These are phyloP conservation scores for Malassezia dermatis DNA, from an alignment of 1,284 basidiomycete species.

Conservation along the genomic window DNA sequence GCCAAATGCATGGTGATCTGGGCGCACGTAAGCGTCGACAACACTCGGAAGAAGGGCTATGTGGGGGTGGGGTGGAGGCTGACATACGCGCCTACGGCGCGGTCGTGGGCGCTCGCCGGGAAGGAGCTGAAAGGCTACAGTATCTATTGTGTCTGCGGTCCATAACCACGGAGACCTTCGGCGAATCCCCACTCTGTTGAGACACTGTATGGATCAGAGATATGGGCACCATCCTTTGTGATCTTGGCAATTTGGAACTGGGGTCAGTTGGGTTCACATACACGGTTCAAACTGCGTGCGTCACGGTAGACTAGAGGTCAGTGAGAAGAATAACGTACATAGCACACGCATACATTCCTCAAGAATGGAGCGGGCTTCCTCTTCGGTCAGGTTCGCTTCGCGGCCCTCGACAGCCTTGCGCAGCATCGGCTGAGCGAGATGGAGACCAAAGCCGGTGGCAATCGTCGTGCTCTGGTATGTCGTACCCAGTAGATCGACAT, in stretches of 20 bases:
- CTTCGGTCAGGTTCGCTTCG: constrained; percentile 65
- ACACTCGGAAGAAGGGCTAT: not conserved
- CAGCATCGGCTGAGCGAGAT: constrained; percentile 85
- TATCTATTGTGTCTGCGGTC: constrained; percentile 43
- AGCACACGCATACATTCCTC: constrained; percentile 84
- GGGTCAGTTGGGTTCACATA: constrained; percentile 46
- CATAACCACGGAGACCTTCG: constrained; percentile 67
- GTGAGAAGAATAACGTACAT: constrained; percentile 48
- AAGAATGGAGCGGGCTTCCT: constrained; percentile 68
- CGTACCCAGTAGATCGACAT: constrained; percentile 91
- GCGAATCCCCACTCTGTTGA: constrained; percentile 84
- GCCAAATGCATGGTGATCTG: not conserved
- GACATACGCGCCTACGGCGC: not conserved
- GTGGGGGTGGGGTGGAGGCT: not conserved
- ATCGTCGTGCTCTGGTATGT: constrained; percentile 89
- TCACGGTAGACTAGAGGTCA: constrained; percentile 65
- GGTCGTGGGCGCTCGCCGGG: not conserved
- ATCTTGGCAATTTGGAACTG: constrained; percentile 92
- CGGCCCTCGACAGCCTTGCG: constrained; percentile 76
- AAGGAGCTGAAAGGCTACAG: not conserved
- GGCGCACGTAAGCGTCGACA: not conserved
- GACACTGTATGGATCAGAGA: constrained; percentile 68
- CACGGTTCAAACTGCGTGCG: constrained; percentile 90
- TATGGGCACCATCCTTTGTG: constrained; percentile 63
- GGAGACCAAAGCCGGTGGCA: constrained; percentile 89